phyloP scores from a whole-genome alignment of 2,329 filamentous ascomycete species.

The Malbranchea zuffiana region DNA sequence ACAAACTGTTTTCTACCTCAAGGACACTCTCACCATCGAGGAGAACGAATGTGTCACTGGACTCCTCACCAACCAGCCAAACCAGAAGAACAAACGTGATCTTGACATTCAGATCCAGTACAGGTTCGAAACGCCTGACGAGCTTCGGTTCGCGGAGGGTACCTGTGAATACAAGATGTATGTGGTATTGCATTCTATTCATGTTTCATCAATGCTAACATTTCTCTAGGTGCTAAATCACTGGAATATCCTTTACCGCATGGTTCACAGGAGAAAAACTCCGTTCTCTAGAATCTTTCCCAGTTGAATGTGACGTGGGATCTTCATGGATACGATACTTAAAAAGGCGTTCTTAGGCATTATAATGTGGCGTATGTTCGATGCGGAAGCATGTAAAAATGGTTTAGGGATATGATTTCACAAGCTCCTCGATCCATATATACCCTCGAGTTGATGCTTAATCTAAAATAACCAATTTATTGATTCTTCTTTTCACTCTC shows the following conservation, averaged over 20 bases:
- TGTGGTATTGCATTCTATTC: conserved; percentile 13
- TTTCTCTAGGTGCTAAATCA: conserved; percentile 22
- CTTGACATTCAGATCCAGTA: conserved; percentile 85
- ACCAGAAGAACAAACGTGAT: conserved; percentile 87
- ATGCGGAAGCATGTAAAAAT: conserved; percentile 14
- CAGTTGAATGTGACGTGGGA: conserved; percentile 9
- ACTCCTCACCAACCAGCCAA: conserved; percentile 70
- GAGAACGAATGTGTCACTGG: conserved; percentile 70
- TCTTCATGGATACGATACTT: conserved; percentile 15
- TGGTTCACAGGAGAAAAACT: neutral
- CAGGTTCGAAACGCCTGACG: conserved; percentile 64
- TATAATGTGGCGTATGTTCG: conserved; percentile 21
- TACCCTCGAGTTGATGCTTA: conserved; percentile 42
- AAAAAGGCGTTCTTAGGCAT: conserved; percentile 25
- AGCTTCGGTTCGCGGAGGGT: conserved; percentile 57
- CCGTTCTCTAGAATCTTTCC: conserved; percentile 12
- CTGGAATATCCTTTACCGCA: too few species aligned
- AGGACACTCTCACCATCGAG: conserved; percentile 84
- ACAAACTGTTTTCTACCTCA: conserved; percentile 97
- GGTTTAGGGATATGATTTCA: conserved; percentile 26
- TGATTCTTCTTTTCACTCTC: too few species aligned
- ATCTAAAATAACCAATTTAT: conserved; percentile 28
- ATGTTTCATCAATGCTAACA: conserved; percentile 19
- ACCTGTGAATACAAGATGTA: conserved; percentile 66
- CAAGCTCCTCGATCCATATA: conserved; percentile 42